Percentiles rank a stretch among this genome's conserved stretches.
phyloP scores from a whole-genome alignment of 768 basidiomycete genomes.

The Leccinum subtestaceum region DNA sequence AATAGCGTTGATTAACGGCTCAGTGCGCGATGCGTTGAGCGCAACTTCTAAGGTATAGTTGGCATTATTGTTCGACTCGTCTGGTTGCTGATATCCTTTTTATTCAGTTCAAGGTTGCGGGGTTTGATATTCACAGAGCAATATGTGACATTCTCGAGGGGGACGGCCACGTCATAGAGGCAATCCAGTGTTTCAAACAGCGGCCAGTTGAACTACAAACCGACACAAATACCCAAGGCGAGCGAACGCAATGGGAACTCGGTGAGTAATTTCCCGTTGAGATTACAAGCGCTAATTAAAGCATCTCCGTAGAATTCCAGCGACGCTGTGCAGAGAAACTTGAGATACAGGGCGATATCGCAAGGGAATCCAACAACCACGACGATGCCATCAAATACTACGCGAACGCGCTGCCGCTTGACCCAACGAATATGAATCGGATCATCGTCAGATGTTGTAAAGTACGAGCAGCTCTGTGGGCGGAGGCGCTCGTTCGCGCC shows the following conservation, averaged over 20 bases:
- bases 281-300: too few relatives aligned
- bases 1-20: neutral
- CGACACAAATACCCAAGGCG: neutral
- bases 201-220: neutral
- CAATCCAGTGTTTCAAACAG: neutral
- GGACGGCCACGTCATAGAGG: neutral
- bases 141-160: conserved; percentile 4
- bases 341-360: neutral
- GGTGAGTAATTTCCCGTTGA: neutral
- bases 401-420: neutral
- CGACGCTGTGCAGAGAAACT: neutral
- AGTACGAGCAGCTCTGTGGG: neutral
- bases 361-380: neutral
- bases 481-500: neutral
- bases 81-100: neutral
- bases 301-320: neutral
- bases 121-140: neutral
- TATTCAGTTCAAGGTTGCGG: conserved; percentile 4
- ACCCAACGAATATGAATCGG: neutral
- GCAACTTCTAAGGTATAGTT: neutral
- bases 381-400: neutral
- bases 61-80: neutral
- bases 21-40: neutral
- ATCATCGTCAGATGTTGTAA: neutral
- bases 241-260: neutral